phyloP scores from a whole-genome alignment of 1,284 basidiomycete species.

The Polyporus tsugae region DNA sequence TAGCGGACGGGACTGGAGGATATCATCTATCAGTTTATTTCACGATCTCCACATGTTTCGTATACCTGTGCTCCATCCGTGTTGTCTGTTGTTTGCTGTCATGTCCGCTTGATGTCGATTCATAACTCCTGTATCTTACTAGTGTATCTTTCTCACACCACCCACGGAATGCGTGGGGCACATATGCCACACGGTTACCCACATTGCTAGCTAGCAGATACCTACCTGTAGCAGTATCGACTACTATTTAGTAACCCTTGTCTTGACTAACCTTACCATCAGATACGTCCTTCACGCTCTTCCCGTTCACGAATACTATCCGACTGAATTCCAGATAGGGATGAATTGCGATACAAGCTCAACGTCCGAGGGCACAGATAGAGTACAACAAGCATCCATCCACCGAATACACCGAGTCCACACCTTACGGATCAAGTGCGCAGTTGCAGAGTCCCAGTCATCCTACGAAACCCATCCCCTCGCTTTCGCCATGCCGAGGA shows the following conservation, averaged over 20 bases:
- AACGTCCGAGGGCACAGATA: not conserved
- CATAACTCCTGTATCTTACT: conserved; percentile 4
- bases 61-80: conserved; percentile 5
- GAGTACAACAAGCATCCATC: conserved; percentile 1
- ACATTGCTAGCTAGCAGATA: conserved; percentile 17
- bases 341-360: not conserved
- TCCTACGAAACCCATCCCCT: conserved; percentile 57
- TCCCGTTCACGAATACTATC: not conserved
- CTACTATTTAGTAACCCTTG: conserved; percentile 6
- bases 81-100: conserved; percentile 3
- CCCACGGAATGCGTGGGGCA: not conserved
- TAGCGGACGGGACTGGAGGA: conserved; percentile 4
- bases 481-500: conserved; percentile 59
- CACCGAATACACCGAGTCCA: not conserved
- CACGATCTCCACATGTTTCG: conserved; percentile 3
- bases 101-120: conserved; percentile 16
- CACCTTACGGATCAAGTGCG: not conserved
- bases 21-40: conserved; percentile 16
- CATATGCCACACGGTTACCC: conserved; percentile 10
- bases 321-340: not conserved
- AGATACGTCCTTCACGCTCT: not conserved
- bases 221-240: conserved; percentile 22
- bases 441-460: conserved; percentile 2
- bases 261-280: not conserved
- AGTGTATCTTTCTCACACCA: not conserved